Base-by-base conservation (phyloP, 1,284 basidiomycete species). In the Cryptococcus sp. region DNA sequence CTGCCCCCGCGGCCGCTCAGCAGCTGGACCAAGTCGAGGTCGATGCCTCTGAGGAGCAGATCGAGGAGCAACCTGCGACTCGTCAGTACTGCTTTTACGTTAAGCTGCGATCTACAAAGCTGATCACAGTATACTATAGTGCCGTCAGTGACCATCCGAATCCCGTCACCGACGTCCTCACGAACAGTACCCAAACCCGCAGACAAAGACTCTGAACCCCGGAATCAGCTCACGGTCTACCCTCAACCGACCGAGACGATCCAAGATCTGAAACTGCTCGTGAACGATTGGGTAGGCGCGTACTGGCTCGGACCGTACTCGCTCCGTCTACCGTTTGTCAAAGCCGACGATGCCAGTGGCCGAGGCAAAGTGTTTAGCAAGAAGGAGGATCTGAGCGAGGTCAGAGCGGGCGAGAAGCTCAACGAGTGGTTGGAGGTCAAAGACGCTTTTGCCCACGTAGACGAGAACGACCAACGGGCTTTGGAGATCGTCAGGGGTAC, bases 301-400 rank as follows among this genome's bases (percentile, higher is more conserved):
- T 80, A 80, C 64, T 80, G 78, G 78, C 71, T 80, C 23, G 79
- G 79, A 17, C 79, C 78, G 0, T 80, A 78, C 64, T 78, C 79
- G 7, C 69, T 80, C 23, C 67, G 78, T 42, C 51, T 60, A 38
- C 54, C 60, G 27, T 65, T 54, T 50, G 65, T 56, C 47, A 62
- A 59, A 53, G 60, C 45, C 48, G 65, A 51, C n/a, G 54, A 60
- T 27, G 31, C 4, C 31, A 35, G 31, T 13, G 54, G 58, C 3
- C 50, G 56, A 45, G 60, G 52, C 17, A 58, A 70, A 57, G 50
- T 61, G 47, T 53, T 66, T 64, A 62, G 64, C 57, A 61, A 70
- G 56, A 59, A 70, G 67, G 56, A 71, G 52, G 77, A 77, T 60
- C 68, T 71, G 16, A 62, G 74, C 25, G 77, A 77, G 60, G 66